Evolutionary conservation across 768 basidiomycete species (phyloP).

Genomic region (Trametes meyenii): DNA sequence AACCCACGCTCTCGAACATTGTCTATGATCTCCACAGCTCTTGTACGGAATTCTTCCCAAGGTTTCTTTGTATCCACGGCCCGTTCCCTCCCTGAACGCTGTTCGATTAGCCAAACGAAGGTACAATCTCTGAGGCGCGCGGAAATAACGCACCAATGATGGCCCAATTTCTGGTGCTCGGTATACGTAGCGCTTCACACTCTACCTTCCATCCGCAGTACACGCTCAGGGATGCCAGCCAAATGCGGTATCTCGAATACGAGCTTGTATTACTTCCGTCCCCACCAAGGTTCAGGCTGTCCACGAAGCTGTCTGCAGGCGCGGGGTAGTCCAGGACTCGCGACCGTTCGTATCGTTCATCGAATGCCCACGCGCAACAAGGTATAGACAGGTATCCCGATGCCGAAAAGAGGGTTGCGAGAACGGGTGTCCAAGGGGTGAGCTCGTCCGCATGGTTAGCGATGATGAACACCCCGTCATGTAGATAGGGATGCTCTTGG

Average conservation of each 20-base stretch:
- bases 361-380: conserved; percentile 88
- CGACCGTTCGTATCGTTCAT: conserved; percentile 61
- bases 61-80: conserved; percentile 33
- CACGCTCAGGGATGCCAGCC: conserved; percentile 73
- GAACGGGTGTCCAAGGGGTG: conserved; percentile 90
- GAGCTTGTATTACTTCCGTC: conserved; percentile 63
- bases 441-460: conserved; percentile 97
- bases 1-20: conserved; percentile 61
- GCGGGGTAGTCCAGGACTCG: conserved; percentile 33
- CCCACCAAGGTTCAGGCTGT: conserved; percentile 60
- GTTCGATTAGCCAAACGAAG: neutral
- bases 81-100: conserved; percentile 34
- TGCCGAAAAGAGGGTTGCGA: conserved; percentile 62
- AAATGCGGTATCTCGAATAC: conserved; percentile 85
- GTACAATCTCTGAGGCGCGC: neutral
- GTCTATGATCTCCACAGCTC: conserved; percentile 56
- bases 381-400: conserved; percentile 84
- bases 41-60: conserved; percentile 39
- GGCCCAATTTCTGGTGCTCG: conserved; percentile 93
- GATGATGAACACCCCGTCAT: conserved; percentile 70
- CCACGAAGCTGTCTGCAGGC: conserved; percentile 35
- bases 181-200: conserved; percentile 84
- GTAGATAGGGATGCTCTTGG: conserved; percentile 35
- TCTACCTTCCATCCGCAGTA: conserved; percentile 88
- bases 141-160: conserved; percentile 66